Conservation (phyloP, 345 rosid species). For the Populus euphratica region DNA sequence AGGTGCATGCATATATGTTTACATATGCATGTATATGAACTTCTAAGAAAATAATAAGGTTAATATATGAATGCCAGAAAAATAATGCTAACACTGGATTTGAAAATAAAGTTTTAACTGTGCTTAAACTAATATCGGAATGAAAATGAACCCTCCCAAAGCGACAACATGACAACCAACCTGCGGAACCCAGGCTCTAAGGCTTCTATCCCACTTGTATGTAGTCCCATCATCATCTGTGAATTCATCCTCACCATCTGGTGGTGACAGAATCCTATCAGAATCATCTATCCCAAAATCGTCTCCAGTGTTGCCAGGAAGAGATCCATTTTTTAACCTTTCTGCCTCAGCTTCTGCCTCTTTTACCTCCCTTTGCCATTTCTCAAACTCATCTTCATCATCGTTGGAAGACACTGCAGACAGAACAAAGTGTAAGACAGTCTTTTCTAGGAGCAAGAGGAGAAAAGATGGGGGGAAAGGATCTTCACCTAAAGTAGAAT, state of each 20-base stretch:
- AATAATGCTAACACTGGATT: neutral
- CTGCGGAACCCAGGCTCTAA: constrained; percentile 93
- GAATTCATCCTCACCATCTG: constrained; percentile 91
- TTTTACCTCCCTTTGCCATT: constrained; percentile 78
- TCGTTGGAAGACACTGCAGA: constrained; percentile 44
- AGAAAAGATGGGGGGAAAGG: neutral
- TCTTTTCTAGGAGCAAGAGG: neutral
- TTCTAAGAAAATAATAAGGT: neutral
- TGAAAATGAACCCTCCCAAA: neutral
- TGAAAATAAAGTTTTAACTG: neutral
- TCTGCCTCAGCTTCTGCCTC: constrained; percentile 69
- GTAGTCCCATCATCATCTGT: constrained; percentile 89
- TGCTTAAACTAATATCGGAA: neutral
- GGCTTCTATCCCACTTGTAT: constrained; percentile 75
- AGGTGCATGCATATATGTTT: neutral
- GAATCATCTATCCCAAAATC: constrained; percentile 32
- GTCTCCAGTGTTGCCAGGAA: constrained; percentile 26
- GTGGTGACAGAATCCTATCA: constrained; percentile 52
- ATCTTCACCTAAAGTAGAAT: constrained; percentile 11
- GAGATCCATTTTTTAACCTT: constrained; percentile 46
- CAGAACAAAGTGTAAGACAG: constrained; percentile 26
- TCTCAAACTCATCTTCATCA: constrained; percentile 72
- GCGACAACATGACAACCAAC: constrained; percentile 36
- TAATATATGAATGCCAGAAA: neutral
- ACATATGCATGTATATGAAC: neutral